A percentile compares a stretch with the other conserved stretches of the same genome.
These are phyloP conservation scores for Pachysandra terminalis DNA, from an alignment of 164 flowering plant genomes.

Conservation along the genomic window DNA sequence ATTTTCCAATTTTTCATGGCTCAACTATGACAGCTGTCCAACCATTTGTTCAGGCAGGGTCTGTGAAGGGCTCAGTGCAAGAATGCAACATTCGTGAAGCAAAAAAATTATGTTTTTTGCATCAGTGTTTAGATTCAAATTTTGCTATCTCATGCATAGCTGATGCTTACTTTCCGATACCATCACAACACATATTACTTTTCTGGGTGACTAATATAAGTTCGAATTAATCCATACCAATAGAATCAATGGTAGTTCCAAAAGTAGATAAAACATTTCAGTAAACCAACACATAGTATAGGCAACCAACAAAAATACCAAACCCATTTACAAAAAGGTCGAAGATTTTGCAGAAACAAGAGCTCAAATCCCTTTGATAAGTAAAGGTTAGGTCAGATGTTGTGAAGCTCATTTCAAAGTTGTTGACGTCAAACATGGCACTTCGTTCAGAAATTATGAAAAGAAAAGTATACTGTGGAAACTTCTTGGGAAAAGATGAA, in stretches of 20 bases:
- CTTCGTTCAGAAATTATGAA: background rate
- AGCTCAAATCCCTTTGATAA: background rate
- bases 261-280: background rate
- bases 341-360: background rate
- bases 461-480: background rate
- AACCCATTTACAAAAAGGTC: background rate
- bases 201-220: background rate
- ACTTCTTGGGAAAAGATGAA: constrained; percentile 3
- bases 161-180: background rate
- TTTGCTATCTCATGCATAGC: background rate
- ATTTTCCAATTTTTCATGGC: background rate
- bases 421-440: background rate
- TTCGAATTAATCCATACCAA: background rate
- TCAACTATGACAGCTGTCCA: too few species aligned
- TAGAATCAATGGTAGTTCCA: background rate
- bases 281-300: background rate
- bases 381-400: background rate
- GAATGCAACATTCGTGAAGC: background rate
- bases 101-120: too few species aligned
- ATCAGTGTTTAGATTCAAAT: background rate
- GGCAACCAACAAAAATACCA: background rate
- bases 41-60: too few species aligned
- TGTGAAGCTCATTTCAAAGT: background rate
- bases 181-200: background rate
- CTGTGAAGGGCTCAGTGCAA: background rate